A percentile compares a stretch with the other conserved stretches of the same genome.
Evolutionary conservation across 2,329 filamentous ascomycete species (phyloP).

Genomic region (Sclerotiophoma versabilis): DNA sequence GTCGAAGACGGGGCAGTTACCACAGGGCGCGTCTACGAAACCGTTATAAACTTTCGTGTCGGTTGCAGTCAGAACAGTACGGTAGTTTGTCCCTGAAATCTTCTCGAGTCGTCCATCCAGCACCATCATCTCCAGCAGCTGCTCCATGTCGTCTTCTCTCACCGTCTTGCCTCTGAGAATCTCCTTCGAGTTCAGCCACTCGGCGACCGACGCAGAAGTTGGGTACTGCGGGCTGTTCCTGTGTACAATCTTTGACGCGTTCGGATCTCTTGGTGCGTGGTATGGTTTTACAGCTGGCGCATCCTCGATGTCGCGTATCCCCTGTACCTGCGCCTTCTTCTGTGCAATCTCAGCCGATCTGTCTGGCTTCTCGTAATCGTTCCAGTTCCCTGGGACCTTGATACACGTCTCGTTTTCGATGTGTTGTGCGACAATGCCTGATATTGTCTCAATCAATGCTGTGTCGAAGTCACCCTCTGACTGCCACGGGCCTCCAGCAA

Average conservation of each 20-base stretch:
- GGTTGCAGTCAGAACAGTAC: slow-evolving; percentile 49
- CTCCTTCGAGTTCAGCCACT: slow-evolving; percentile 71
- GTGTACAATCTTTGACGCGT: slow-evolving; percentile 50
- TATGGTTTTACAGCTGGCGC: slow-evolving; percentile 35
- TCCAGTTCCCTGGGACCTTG: slow-evolving; percentile 55
- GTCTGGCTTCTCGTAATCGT: slow-evolving; percentile 51
- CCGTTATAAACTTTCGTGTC: slow-evolving; percentile 69
- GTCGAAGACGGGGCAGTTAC: slow-evolving; percentile 89
- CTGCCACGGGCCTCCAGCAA: slow-evolving; percentile 94
- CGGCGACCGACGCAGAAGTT: slow-evolving; percentile 78
- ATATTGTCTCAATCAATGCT: slow-evolving; percentile 81
- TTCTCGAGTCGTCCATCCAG: slow-evolving; percentile 85
- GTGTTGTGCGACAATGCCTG: slow-evolving; percentile 74
- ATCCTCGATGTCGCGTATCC: slow-evolving; percentile 44
- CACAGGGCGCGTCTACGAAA: slow-evolving; percentile 88
- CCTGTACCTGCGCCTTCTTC: slow-evolving; percentile 47
- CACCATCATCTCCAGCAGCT: slow-evolving; percentile 85
- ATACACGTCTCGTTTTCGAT: slow-evolving; percentile 77
- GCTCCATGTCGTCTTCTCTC: slow-evolving; percentile 76
- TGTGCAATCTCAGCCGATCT: slow-evolving; percentile 41
- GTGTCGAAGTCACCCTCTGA: slow-evolving; percentile 89
- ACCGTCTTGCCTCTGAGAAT: slow-evolving; percentile 73
- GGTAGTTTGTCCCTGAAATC: slow-evolving; percentile 59
- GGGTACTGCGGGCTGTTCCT: slow-evolving; percentile 80
- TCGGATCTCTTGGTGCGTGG: slow-evolving; percentile 32